Base-by-base conservation (phyloP, 164 flowering plant genomes). In the Aristolochia fimbriata region DNA sequence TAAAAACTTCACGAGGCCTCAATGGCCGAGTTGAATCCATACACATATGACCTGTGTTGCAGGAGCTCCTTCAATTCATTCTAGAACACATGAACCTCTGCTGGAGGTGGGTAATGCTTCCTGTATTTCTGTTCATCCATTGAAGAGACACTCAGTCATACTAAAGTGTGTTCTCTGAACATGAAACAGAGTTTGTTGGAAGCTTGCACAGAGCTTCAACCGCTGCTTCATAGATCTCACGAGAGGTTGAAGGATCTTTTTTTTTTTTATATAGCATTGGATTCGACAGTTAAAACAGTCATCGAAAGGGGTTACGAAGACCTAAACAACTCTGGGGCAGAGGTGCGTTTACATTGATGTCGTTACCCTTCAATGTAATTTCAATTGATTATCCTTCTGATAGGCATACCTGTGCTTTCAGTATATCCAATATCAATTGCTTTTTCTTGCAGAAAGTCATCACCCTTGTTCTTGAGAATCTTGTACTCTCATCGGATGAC, bases 201-300 rank as follows among this genome's bases (percentile, higher is more conserved):
- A 78, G 88, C 96, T 68, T 94, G 99, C 60, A 76, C 77, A 68
- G 96, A 88, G 70, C 91, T 90, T 58, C 79, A 79, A 43, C 87
- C 97, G 47, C 63, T 83, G 78, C 85, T 93, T 64, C 68, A 70
- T 45, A 81, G 73, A 55, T 60, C 91, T 20, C 74, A 72, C 58
- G 74, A 80, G 65, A 92, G 99, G 37, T 72, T 93, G 48, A 88
- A 75, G 74, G 99, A 93, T 79, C 83, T 93, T 62, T 63, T 93
- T 54, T 93, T 93, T 77, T 79, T 93, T 80, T 97, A 93, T 72
- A 74, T 90, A 75, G 91, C 97, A 43, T 92, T 93, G 59, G 99
- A 93, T 69, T 88, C 99, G 47, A 76, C 91, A 49, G 96, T 88
- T 53, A 83, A 97, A 70, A 93, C 96, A 64, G 93, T 83, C 60